These are phyloP conservation scores for Wickerhamomyces bisporus DNA, from an alignment of 805 yeast genomes.

Conservation along the genomic window DNA sequence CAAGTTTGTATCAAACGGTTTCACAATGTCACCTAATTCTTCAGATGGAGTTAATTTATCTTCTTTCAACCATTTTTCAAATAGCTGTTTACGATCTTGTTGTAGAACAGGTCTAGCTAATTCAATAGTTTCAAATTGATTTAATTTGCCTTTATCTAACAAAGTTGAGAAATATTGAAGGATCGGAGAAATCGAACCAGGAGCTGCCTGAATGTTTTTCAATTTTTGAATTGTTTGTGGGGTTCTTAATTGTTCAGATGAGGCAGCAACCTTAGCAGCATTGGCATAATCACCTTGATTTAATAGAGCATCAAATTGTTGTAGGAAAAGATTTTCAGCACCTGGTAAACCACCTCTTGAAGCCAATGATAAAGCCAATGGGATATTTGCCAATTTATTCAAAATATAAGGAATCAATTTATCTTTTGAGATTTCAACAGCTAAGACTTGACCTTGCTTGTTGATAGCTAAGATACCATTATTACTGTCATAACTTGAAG, in stretches of 20 bases:
- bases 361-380: constrained; percentile 81
- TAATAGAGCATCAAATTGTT: constrained; percentile 84
- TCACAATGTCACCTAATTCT: constrained; percentile 94
- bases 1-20: constrained; percentile 77
- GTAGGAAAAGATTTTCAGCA: constrained; percentile 85
- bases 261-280: constrained; percentile 97
- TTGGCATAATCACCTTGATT: constrained; percentile 80
- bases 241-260: constrained; percentile 88
- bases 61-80: constrained; percentile 95
- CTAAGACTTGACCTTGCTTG: constrained; percentile 90
- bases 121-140: constrained; percentile 90
- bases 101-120: constrained; percentile 92
- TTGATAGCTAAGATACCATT: constrained; percentile 91
- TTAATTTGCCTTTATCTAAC: constrained; percentile 87
- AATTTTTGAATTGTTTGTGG: constrained; percentile 91
- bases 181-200: constrained; percentile 93
- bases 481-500: constrained; percentile 62
- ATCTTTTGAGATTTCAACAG: constrained; percentile 82
- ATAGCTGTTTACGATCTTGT: constrained; percentile 87
- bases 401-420: constrained; percentile 87
- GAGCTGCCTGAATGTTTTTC: constrained; percentile 84
- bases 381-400: constrained; percentile 78
- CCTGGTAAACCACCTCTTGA: constrained; percentile 97
- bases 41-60: constrained; percentile 94
- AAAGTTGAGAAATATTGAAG: constrained; percentile 87